phyloP scores from a whole-genome alignment of 345 rosid species.

The Euphorbia peplus region DNA sequence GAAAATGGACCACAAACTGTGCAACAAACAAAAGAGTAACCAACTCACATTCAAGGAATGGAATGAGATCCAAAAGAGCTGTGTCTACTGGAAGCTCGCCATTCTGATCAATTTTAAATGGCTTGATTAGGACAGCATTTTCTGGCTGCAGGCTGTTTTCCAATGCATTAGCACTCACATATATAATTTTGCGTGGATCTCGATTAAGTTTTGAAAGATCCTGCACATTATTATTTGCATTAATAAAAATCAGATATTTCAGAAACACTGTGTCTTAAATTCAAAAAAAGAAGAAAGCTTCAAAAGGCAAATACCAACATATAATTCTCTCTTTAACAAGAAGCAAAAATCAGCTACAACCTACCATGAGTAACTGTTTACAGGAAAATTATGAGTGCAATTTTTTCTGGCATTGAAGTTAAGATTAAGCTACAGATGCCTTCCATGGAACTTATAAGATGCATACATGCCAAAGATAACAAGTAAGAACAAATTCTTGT shows the following conservation, averaged over 20 bases:
- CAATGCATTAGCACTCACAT: constrained; percentile 77
- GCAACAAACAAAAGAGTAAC: neutral
- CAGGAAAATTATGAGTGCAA: neutral
- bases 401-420: too few relatives aligned
- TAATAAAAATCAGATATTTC: constrained; percentile 9
- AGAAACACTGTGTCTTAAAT: neutral
- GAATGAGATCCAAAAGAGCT: constrained; percentile 88
- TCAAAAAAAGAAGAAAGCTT: neutral
- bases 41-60: constrained; percentile 88
- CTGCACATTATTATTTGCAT: constrained; percentile 40
- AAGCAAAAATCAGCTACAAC: neutral
- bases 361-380: neutral
- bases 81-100: constrained; percentile 53
- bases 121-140: constrained; percentile 71
- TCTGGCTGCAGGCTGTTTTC: constrained; percentile 90
- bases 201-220: constrained; percentile 97
- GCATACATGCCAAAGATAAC: too few relatives aligned
- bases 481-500: too few relatives aligned
- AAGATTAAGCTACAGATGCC: too few relatives aligned
- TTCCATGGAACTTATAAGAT: too few relatives aligned
- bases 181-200: constrained; percentile 71
- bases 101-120: constrained; percentile 62
- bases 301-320: neutral
- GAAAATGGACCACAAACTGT: too few relatives aligned
- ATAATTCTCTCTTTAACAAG: neutral